Conservation (phyloP, 208 protist genomes). For the Leishmania gerbilli region DNA sequence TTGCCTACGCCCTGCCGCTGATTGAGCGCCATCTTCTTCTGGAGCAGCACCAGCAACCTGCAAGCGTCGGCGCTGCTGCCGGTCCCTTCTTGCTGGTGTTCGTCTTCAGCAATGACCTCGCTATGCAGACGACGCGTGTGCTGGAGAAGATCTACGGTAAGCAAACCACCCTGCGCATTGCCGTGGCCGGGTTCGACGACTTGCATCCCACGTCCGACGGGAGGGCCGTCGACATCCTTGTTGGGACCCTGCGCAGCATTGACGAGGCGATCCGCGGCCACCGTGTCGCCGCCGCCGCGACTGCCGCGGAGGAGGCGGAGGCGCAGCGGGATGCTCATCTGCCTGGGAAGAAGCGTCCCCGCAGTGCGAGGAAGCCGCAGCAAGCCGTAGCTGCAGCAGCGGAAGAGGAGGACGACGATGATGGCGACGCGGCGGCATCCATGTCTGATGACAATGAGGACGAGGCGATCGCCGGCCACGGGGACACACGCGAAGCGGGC, state of each 20-base stretch:
- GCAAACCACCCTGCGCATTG: slow-evolving; percentile 40
- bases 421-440: slow-evolving; percentile 15
- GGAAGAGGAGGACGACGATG: slow-evolving; percentile 19
- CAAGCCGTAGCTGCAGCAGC: not conserved
- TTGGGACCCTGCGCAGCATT: slow-evolving; percentile 73
- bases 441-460: slow-evolving; percentile 33
- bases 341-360: slow-evolving; percentile 27
- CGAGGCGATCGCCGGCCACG: slow-evolving; percentile 21
- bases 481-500: slow-evolving; percentile 17
- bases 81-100: slow-evolving; percentile 88
- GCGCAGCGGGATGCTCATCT: slow-evolving; percentile 16
- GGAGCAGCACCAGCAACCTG: slow-evolving; percentile 25
- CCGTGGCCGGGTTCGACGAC: slow-evolving; percentile 74
- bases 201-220: slow-evolving; percentile 20
- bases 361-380: slow-evolving; percentile 1
- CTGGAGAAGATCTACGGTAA: slow-evolving; percentile 71
- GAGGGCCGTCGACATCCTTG: slow-evolving; percentile 55
- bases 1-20: slow-evolving; percentile 98
- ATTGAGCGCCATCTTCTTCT: slow-evolving; percentile 83
- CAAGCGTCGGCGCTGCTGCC: not conserved
- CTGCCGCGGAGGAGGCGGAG: slow-evolving; percentile 46
- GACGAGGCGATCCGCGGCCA: slow-evolving; percentile 80
- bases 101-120: slow-evolving; percentile 88
- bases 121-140: slow-evolving; percentile 82
- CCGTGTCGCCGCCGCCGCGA: slow-evolving; percentile 35